phyloP scores from a whole-genome alignment of 495 filamentous ascomycete genomes.

The Tuber calosporum region DNA sequence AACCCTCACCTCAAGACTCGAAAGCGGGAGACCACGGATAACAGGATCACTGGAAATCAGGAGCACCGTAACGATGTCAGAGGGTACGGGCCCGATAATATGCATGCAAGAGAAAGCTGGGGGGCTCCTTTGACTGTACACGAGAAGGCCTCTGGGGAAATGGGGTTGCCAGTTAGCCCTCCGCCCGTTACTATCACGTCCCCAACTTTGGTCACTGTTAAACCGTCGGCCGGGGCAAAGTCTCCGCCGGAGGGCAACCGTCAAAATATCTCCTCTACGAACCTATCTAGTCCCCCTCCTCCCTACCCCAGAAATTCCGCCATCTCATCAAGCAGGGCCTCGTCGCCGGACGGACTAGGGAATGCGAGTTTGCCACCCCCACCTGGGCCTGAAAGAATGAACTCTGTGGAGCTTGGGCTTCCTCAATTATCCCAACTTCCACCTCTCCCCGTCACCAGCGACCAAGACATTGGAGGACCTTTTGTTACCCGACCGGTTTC shows the following conservation, averaged over 20 bases:
- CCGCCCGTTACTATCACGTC: not conserved
- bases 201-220: not conserved
- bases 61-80: constrained; percentile 67
- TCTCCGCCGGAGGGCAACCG: not conserved
- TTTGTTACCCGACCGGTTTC: constrained; percentile 39
- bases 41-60: constrained; percentile 56
- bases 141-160: not conserved
- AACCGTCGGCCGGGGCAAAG: not conserved
- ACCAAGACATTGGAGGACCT: constrained; percentile 73
- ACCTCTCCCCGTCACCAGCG: constrained; percentile 58
- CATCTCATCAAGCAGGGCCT: constrained; percentile 29
- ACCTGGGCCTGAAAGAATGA: constrained; percentile 47
- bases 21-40: constrained; percentile 57
- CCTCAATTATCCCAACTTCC: constrained; percentile 59
- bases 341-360: constrained; percentile 42
- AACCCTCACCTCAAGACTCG: constrained; percentile 57
- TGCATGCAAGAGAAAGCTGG: constrained; percentile 29
- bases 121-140: not conserved
- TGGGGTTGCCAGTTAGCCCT: not conserved
- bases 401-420: constrained; percentile 53
- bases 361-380: constrained; percentile 50
- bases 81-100: constrained; percentile 64
- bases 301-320: constrained; percentile 17
- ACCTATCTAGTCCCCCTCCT: constrained; percentile 18
- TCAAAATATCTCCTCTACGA: not conserved